Evolutionary conservation across 2,329 filamentous ascomycete genomes (phyloP).

Genomic region (Fusarium armeniacum): DNA sequence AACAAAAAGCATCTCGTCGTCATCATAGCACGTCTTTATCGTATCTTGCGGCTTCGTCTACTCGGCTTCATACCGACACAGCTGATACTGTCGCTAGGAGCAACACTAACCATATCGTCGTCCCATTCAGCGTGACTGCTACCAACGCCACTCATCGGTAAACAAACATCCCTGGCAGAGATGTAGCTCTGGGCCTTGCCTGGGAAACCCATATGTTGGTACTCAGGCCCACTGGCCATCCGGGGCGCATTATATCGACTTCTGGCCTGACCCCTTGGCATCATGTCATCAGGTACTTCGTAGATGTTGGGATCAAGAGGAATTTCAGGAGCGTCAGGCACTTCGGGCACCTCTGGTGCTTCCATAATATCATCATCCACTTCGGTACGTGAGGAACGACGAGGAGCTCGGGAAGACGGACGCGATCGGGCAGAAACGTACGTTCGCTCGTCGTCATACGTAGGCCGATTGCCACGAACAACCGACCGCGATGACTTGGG

Average conservation of each 20-base stretch:
- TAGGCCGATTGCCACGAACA: conserved; percentile 43
- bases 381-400: conserved; percentile 46
- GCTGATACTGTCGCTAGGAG: conserved; percentile 73
- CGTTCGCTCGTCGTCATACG: conserved; percentile 56
- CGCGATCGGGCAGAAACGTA: conserved; percentile 60
- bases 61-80: conserved; percentile 64
- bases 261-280: conserved; percentile 52
- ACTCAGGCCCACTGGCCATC: conserved; percentile 38
- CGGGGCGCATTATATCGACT: conserved; percentile 48
- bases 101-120: conserved; percentile 67
- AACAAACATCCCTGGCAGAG: conserved; percentile 55
- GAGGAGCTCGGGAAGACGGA: conserved; percentile 45
- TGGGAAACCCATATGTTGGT: conserved; percentile 39
- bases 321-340: conserved; percentile 37
- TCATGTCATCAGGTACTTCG: conserved; percentile 39
- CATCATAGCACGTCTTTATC: conserved; percentile 33
- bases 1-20: conserved; percentile 24
- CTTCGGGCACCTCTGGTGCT: conserved; percentile 45
- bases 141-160: conserved; percentile 59
- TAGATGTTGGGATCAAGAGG: conserved; percentile 37
- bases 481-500: conserved; percentile 49
- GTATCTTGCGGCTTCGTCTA: conserved; percentile 47
- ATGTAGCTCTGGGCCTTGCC: conserved; percentile 48
- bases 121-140: conserved; percentile 60
- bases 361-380: conserved; percentile 50